phyloP scores from a whole-genome alignment of 192 early-diverging fungal genomes.

The Coemansia guatemalensis region DNA sequence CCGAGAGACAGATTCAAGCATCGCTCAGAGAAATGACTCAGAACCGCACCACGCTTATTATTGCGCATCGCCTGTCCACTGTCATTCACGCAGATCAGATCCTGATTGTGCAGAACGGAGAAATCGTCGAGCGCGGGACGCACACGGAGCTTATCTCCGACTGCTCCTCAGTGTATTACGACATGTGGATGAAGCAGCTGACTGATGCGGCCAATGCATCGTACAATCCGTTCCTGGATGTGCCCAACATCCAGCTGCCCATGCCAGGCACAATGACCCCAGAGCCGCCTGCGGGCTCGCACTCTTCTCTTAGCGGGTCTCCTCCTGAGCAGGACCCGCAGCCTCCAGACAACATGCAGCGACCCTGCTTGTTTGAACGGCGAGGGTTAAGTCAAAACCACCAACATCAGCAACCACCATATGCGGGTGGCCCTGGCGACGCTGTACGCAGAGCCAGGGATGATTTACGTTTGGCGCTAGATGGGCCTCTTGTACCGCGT shows the following conservation, averaged over 20 bases:
- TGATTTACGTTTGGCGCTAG: slow-evolving; percentile 23
- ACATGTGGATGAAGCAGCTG: slow-evolving; percentile 93
- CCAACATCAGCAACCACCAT: too few relatives aligned
- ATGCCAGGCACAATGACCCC: slow-evolving; percentile 21
- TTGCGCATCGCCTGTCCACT: slow-evolving; percentile 85
- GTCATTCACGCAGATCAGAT: slow-evolving; percentile 85
- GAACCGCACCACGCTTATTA: slow-evolving; percentile 83
- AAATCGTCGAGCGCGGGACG: slow-evolving; percentile 78
- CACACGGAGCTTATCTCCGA: slow-evolving; percentile 72
- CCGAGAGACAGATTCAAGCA: slow-evolving; percentile 88
- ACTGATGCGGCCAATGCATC: slow-evolving; percentile 54
- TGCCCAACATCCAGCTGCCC: slow-evolving; percentile 16
- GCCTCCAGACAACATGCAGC: too few relatives aligned
- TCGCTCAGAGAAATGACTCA: slow-evolving; percentile 74
- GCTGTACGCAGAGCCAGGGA: neutral
- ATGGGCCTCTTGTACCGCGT: slow-evolving; percentile 13
- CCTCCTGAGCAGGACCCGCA: slow-evolving; percentile 4
- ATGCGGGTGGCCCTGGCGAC: neutral
- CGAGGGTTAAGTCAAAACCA: too few relatives aligned
- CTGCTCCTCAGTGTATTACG: slow-evolving; percentile 65
- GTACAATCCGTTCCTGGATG: slow-evolving; percentile 36
- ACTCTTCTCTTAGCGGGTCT: slow-evolving; percentile 2
- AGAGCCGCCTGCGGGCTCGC: neutral
- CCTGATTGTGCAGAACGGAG: slow-evolving; percentile 79
- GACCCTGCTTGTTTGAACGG: too few relatives aligned